A percentile compares a stretch with the other conserved stretches of the same genome.
phyloP scores from a whole-genome alignment of 768 basidiomycete genomes.

The Favolaschia claudopus region DNA sequence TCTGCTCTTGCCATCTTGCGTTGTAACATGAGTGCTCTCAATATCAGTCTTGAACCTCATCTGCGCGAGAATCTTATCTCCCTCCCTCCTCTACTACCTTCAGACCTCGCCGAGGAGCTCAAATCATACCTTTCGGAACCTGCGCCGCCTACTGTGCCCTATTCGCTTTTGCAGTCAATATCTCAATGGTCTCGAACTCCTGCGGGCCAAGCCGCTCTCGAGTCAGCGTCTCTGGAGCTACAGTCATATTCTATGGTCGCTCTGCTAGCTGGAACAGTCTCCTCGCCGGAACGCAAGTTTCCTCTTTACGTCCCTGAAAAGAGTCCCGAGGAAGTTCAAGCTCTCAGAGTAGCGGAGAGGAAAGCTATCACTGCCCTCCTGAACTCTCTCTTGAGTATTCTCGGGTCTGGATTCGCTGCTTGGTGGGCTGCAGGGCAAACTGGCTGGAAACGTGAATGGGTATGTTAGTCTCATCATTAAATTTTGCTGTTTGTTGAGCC shows the following conservation, averaged over 20 bases:
- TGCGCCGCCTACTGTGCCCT: conserved; percentile 61
- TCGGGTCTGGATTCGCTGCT: conserved; percentile 68
- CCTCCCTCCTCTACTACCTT: conserved; percentile 56
- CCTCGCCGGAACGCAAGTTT: conserved; percentile 81
- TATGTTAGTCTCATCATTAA: conserved; percentile 43
- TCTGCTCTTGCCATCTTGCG: conserved; percentile 30
- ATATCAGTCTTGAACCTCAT: conserved; percentile 75
- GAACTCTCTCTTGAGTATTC: conserved; percentile 76
- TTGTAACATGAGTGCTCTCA: conserved; percentile 45
- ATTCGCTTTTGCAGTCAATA: conserved; percentile 61
- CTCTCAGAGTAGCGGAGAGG: conserved; percentile 58
- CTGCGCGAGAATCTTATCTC: conserved; percentile 56
- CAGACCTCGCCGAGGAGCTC: conserved; percentile 51
- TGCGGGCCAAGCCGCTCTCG: conserved; percentile 49
- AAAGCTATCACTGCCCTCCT: conserved; percentile 73
- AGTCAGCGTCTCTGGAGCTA: conserved; percentile 55
- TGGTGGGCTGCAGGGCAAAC: conserved; percentile 77
- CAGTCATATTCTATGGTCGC: conserved; percentile 73
- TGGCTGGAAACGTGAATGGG: conserved; percentile 80
- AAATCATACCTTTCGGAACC: conserved; percentile 44
- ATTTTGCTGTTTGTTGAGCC: conserved; percentile 3
- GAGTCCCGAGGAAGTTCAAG: conserved; percentile 56
- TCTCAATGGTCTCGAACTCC: conserved; percentile 75
- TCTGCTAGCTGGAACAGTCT: conserved; percentile 77
- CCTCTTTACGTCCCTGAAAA: conserved; percentile 55